phyloP scores from a whole-genome alignment of 345 rosid genomes.

The Erysimum cheiranthoides region DNA sequence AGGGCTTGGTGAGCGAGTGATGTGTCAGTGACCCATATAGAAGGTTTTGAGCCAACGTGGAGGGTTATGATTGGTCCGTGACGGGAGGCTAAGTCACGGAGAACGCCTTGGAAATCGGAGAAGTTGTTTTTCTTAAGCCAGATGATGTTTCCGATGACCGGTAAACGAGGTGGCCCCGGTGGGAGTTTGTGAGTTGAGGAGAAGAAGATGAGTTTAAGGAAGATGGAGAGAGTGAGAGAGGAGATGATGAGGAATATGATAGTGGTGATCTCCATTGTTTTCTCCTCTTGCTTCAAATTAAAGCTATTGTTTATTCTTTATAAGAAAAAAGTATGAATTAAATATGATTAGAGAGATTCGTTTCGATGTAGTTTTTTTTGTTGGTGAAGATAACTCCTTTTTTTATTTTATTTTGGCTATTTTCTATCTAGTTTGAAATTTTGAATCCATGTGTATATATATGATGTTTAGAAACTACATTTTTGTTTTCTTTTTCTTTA shows the following conservation, averaged over 20 bases:
- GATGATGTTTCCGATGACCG: conserved; percentile 46
- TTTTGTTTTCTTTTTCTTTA: not conserved
- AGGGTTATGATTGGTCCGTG: conserved; percentile 54
- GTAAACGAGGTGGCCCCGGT: conserved; percentile 35
- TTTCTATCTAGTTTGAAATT: conserved; percentile 1
- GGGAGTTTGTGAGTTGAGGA: conserved; percentile 41
- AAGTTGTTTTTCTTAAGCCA: conserved; percentile 45
- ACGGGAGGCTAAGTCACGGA: conserved; percentile 44
- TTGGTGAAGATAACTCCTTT: too few relatives aligned
- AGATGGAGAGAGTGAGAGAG: conserved; percentile 24
- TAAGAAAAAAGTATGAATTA: not conserved
- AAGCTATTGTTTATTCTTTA: not conserved
- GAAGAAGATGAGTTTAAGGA: conserved; percentile 32
- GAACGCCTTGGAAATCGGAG: conserved; percentile 43
- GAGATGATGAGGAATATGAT: conserved; percentile 30
- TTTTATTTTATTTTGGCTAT: not conserved
- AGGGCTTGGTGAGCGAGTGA: conserved; percentile 55
- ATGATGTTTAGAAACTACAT: not conserved
- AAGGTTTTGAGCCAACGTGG: conserved; percentile 46
- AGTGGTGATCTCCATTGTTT: conserved; percentile 41
- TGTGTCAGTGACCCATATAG: conserved; percentile 50
- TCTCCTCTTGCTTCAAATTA: conserved; percentile 10
- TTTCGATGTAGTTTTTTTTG: not conserved
- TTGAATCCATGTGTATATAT: not conserved
- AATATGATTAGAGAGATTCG: not conserved